Percentiles rank a stretch among this genome's conserved stretches.
Evolutionary conservation across 345 rosid species (phyloP).

Genomic region (Trapa bicornis): DNA sequence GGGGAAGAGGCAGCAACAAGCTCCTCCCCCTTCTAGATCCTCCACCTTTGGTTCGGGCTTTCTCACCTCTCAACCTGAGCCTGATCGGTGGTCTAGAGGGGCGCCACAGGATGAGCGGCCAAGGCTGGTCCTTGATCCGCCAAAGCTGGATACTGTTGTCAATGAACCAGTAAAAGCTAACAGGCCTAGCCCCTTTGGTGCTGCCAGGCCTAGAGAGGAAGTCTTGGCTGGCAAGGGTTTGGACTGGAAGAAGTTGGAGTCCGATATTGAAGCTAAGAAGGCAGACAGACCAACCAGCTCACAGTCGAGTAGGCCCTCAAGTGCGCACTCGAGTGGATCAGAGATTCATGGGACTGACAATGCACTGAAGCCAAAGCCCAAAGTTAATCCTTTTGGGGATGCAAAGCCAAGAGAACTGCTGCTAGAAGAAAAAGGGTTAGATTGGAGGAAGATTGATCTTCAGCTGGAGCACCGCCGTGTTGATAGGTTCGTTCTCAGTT

Average conservation of each 20-base stretch:
- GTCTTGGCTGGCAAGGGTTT: slow-evolving; percentile 87
- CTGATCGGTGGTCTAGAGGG: not conserved
- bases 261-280: slow-evolving; percentile 67
- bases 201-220: slow-evolving; percentile 86
- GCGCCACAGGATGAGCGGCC: slow-evolving; percentile 38
- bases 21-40: slow-evolving; percentile 23
- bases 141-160: slow-evolving; percentile 31
- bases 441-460: slow-evolving; percentile 87
- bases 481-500: slow-evolving; percentile 32
- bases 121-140: slow-evolving; percentile 60
- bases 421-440: slow-evolving; percentile 76
- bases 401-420: slow-evolving; percentile 92
- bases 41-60: slow-evolving; percentile 51
- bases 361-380: slow-evolving; percentile 57
- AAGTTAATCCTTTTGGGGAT: slow-evolving; percentile 88
- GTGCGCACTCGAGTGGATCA: slow-evolving; percentile 74
- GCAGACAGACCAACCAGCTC: slow-evolving; percentile 78
- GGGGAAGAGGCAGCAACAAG: slow-evolving; percentile 33
- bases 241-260: slow-evolving; percentile 82
- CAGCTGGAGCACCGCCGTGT: slow-evolving; percentile 74
- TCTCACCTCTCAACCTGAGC: slow-evolving; percentile 19
- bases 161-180: slow-evolving; percentile 40
- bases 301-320: slow-evolving; percentile 89
- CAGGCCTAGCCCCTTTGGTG: slow-evolving; percentile 79
- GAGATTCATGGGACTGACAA: slow-evolving; percentile 44